A percentile compares a stretch with the other conserved stretches of the same genome.
Evolutionary conservation across 179 eudicot species (phyloP).

Genomic region (Actinidia arguta): DNA sequence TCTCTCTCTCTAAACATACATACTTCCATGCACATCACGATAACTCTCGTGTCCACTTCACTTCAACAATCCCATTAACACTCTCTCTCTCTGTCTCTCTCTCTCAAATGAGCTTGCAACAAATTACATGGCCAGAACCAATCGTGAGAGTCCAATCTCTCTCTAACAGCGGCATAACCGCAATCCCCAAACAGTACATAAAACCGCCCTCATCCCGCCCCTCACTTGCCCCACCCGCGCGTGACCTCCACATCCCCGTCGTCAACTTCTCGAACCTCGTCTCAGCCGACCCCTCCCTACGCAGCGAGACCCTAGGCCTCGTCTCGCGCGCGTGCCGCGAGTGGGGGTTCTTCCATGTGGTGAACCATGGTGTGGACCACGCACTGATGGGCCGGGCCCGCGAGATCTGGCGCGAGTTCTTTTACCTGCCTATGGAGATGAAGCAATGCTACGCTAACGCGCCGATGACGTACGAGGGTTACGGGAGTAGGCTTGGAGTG

Average conservation of each 20-base stretch:
- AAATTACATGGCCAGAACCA: conserved; percentile 79
- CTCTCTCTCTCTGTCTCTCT: neutral
- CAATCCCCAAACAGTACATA: conserved; percentile 63
- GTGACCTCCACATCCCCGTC: conserved; percentile 42
- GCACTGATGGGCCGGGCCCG: conserved; percentile 45
- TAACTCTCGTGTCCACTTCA: neutral
- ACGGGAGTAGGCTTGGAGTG: conserved; percentile 66
- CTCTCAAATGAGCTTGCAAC: conserved; percentile 35
- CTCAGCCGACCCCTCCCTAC: conserved; percentile 23
- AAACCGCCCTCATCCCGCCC: conserved; percentile 56
- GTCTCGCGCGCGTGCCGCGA: conserved; percentile 44
- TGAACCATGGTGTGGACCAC: conserved; percentile 56
- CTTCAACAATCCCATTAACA: neutral
- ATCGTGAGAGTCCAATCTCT: conserved; percentile 70
- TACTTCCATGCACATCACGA: neutral
- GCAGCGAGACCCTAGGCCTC: conserved; percentile 23
- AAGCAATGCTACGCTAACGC: conserved; percentile 53
- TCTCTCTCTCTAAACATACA: neutral
- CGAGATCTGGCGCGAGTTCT: conserved; percentile 60
- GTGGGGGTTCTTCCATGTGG: conserved; percentile 68
- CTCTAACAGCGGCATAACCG: conserved; percentile 55
- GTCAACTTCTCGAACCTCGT: conserved; percentile 44
- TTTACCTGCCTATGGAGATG: conserved; percentile 48
- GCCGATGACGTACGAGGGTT: conserved; percentile 70
- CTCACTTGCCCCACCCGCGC: neutral